Evolutionary conservation across 139 green algal genomes (phyloP), one percentile per base, ranked within the genome.

Genomic region (Raphidocelis subcapitata): DNA sequence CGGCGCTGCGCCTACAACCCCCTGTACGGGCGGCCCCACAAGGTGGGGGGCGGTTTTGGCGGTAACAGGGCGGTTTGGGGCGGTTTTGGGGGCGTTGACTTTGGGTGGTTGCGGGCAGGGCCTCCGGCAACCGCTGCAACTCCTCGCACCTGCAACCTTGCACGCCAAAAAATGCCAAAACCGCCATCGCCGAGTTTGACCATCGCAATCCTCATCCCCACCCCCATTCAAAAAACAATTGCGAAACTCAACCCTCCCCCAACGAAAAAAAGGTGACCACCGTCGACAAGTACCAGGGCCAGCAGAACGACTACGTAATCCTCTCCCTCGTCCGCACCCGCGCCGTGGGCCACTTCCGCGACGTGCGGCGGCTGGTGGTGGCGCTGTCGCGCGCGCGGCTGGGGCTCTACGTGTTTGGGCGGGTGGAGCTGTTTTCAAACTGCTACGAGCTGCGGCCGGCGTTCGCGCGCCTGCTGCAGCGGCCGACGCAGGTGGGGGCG

Each of bases 251-350:
- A 60, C 24, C 52, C 24, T 24, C 23, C 23, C 52, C 23, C 52
- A 26, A 24, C 24, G 52, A 24, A 60, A 26, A 24, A n/a, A n/a
- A 76, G 69, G 70, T 89, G 31, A 84, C 92, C 3, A 99, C 95
- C 0, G 95, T 99, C 65, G 95, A 99, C 86, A 97, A 97, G 86
- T 99, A 93, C 85, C 95, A 99, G 82, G 95, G 95, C 1, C 95
- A 98, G 86, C 95, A 99, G 89, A 97, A 97, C 77, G 90, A 99
- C 80, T 96, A 95, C 76, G 87, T 99, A 37, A 85, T 99, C 62
- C 87, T 99, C 47, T 94, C 84, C 1, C 87, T 99, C 20, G 96
- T 99, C 72, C 92, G 96, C 56, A 97, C 84, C 0, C 83, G 86
- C 12, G 66, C 84, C 0, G 93, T 99, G 62, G 96, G 96, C 3